Percentiles rank a stretch among this genome's conserved stretches.
These are phyloP conservation scores for Eucalyptus microcorys DNA, from an alignment of 345 rosid genomes.

Conservation along the genomic window DNA sequence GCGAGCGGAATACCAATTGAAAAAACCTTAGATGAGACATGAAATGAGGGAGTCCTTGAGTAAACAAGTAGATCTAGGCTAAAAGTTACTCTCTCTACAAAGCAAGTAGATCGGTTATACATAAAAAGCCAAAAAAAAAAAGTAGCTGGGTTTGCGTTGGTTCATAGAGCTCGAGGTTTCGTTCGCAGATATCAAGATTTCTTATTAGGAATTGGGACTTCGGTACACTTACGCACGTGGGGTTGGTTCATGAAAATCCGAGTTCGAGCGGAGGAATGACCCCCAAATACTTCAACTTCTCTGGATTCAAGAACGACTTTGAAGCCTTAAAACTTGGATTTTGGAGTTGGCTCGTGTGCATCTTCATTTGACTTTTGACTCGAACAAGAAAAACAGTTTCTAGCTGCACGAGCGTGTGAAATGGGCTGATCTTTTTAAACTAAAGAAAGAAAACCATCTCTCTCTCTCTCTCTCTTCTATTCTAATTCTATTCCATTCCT, in stretches of 20 bases:
- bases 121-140: not conserved
- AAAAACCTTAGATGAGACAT: not conserved
- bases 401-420: not conserved
- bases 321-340: conserved; percentile 28
- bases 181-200: not conserved
- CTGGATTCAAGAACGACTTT: conserved; percentile 33
- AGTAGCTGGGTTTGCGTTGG: not conserved
- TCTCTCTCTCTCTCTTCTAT: not conserved
- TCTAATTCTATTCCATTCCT: not conserved
- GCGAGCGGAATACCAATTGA: not conserved
- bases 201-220: not conserved
- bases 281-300: conserved; percentile 13
- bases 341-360: conserved; percentile 28
- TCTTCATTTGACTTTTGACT: conserved; percentile 33
- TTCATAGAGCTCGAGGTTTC: not conserved
- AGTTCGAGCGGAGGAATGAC: not conserved
- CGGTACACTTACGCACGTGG: not conserved
- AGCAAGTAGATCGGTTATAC: not conserved
- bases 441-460: not conserved
- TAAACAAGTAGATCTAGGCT: not conserved
- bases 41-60: not conserved
- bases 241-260: not conserved
- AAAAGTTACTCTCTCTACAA: not conserved
- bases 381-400: not conserved
- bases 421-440: not conserved